phyloP scores from a whole-genome alignment of 345 rosid genomes.

The Excoecaria cochinchinensis region DNA sequence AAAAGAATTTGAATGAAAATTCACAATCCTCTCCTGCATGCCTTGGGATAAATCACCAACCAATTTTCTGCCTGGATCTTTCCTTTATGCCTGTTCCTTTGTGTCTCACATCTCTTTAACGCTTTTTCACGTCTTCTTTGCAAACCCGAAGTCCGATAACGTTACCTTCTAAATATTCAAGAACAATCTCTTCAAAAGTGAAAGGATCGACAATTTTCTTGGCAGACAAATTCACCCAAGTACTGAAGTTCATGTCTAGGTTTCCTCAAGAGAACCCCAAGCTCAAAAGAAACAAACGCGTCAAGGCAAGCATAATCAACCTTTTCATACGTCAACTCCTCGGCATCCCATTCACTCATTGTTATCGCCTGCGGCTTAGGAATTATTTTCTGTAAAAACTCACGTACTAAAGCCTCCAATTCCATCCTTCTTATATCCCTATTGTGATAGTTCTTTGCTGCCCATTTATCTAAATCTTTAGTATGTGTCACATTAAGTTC shows the following conservation, averaged over 20 bases:
- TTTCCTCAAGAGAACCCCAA: background rate
- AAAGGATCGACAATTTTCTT: too few species aligned
- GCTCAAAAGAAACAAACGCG: background rate
- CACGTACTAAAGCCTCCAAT: background rate
- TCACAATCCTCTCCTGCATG: too few species aligned
- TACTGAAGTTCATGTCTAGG: background rate
- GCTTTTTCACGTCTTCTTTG: too few species aligned
- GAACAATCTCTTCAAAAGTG: too few species aligned
- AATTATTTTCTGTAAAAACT: background rate
- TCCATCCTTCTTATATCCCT: background rate
- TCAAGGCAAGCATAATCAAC: slow-evolving; percentile 7
- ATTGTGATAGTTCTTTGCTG: background rate
- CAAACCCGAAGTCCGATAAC: too few species aligned
- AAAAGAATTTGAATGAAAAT: too few species aligned
- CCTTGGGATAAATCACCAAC: too few species aligned
- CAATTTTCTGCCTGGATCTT: too few species aligned
- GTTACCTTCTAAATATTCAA: too few species aligned
- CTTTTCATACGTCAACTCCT: background rate
- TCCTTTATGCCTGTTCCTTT: background rate
- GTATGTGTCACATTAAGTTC: background rate
- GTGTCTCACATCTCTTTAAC: background rate
- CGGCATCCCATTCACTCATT: background rate
- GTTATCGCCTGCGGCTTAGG: background rate
- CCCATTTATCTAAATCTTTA: background rate
- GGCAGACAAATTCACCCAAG: too few species aligned